Conservation (phyloP, 2,329 filamentous ascomycete species). For the Colletotrichum sp. region DNA sequence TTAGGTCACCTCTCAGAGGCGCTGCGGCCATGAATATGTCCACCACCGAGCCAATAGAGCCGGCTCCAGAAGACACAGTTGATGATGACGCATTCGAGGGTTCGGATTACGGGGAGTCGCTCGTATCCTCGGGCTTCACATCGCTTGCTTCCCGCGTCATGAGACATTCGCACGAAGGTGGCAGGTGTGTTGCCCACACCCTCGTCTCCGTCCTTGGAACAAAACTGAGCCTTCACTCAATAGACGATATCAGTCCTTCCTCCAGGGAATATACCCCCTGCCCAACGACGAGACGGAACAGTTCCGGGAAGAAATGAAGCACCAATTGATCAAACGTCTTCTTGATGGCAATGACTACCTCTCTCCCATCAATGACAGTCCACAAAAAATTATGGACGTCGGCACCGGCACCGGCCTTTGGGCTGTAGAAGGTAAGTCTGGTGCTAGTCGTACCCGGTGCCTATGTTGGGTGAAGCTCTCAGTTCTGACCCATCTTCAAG, state of each 20-base stretch:
- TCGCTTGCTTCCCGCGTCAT: conserved; percentile 32
- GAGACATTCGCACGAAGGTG: conserved; percentile 19
- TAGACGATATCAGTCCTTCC: conserved; percentile 55
- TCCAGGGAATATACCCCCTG: conserved; percentile 51
- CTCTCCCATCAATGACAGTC: conserved; percentile 47
- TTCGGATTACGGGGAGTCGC: conserved; percentile 43
- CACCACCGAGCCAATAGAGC: conserved; percentile 15
- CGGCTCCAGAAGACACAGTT: conserved; percentile 1
- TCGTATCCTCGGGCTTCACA: conserved; percentile 43
- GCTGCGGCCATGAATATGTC: conserved; percentile 4
- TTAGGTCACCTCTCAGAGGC: not conserved
- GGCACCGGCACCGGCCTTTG: conserved; percentile 59
- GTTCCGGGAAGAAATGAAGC: conserved; percentile 52
- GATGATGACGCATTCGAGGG: conserved; percentile 25
- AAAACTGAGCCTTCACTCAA: not conserved
- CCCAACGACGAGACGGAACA: conserved; percentile 59
- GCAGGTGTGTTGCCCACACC: conserved; percentile 14
- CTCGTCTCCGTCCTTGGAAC: not conserved
- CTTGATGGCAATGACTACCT: conserved; percentile 45
- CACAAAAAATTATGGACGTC: conserved; percentile 55
- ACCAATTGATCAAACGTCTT: conserved; percentile 53
- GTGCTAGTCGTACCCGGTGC: not conserved
- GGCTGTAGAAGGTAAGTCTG: conserved; percentile 54
- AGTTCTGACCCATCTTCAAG: conserved; percentile 28
- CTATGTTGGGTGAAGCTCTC: not conserved